Conservation (phyloP, 345 rosid genomes). For the Murraya paniculata region DNA sequence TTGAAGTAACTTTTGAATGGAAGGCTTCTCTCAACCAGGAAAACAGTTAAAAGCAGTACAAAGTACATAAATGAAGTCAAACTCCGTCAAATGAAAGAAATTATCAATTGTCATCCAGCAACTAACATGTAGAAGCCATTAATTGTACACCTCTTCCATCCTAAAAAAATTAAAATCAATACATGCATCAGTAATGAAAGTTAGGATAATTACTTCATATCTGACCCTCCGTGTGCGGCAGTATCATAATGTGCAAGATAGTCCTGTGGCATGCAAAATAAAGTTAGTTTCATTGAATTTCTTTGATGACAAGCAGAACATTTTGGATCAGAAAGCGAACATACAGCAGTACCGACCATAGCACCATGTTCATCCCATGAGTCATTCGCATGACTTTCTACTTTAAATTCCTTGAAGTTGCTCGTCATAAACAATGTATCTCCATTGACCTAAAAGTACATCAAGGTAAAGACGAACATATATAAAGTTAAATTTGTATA, state of each 20-base stretch:
- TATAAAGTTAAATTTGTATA: neutral
- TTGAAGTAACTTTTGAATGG: neutral
- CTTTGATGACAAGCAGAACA: neutral
- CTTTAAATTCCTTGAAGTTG: conserved; percentile 84
- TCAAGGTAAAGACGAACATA: neutral
- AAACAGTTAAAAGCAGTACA: neutral
- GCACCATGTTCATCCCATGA: conserved; percentile 87
- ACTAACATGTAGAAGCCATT: neutral
- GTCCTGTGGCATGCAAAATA: conserved; percentile 54
- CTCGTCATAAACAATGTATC: conserved; percentile 87
- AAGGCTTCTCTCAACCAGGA: neutral
- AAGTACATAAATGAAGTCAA: neutral
- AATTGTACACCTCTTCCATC: neutral
- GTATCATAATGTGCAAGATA: conserved; percentile 76
- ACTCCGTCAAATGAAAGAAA: neutral
- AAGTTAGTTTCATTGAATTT: conserved; percentile 11
- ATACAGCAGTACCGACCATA: conserved; percentile 79
- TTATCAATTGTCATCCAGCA: neutral
- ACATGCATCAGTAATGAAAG: conserved; percentile 6
- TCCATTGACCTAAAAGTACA: conserved; percentile 78
- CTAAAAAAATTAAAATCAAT: conserved; percentile 6
- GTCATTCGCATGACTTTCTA: conserved; percentile 58
- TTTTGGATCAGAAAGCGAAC: conserved; percentile 20
- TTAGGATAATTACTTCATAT: conserved; percentile 57
- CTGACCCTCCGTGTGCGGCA: conserved; percentile 57